phyloP scores from a whole-genome alignment of 345 rosid genomes.

The Pistacia atlantica region DNA sequence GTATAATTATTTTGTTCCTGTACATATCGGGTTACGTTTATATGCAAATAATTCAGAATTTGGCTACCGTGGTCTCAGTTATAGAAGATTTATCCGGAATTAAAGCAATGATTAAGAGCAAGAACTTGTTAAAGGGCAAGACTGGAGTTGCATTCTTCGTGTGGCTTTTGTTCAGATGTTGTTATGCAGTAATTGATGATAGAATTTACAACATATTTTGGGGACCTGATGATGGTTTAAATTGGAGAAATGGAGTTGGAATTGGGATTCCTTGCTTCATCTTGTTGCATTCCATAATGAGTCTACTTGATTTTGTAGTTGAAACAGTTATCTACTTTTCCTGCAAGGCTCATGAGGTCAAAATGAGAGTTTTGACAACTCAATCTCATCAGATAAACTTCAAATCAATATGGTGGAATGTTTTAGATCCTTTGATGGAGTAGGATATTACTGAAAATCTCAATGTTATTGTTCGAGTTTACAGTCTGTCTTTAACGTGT shows the following conservation, averaged over 20 bases:
- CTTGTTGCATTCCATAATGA: slow-evolving; percentile 22
- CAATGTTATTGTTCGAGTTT: too few species aligned
- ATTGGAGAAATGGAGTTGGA: slow-evolving; percentile 24
- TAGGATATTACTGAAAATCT: too few species aligned
- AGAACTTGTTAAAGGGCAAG: slow-evolving; percentile 46
- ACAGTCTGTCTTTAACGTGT: too few species aligned
- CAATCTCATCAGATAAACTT: slow-evolving; percentile 23
- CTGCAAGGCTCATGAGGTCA: slow-evolving; percentile 51
- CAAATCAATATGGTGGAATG: slow-evolving; percentile 45
- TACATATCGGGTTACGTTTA: slow-evolving; percentile 40
- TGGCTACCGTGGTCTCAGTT: slow-evolving; percentile 58
- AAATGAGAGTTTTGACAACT: slow-evolving; percentile 27
- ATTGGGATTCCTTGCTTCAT: slow-evolving; percentile 26
- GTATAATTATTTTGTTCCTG: background rate
- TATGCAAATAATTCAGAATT: slow-evolving; percentile 42
- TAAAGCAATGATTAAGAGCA: slow-evolving; percentile 45
- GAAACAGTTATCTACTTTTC: slow-evolving; percentile 54
- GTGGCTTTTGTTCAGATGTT: slow-evolving; percentile 23
- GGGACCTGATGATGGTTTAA: too few species aligned
- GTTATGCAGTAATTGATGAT: slow-evolving; percentile 14
- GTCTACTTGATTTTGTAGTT: slow-evolving; percentile 39
- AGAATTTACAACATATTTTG: too few species aligned
- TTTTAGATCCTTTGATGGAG: slow-evolving; percentile 13
- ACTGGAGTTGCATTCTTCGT: slow-evolving; percentile 19
- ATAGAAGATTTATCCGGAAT: slow-evolving; percentile 49